phyloP scores from a whole-genome alignment of 2,329 filamentous ascomycete genomes.

The Pseudofabraea citricarpa region DNA sequence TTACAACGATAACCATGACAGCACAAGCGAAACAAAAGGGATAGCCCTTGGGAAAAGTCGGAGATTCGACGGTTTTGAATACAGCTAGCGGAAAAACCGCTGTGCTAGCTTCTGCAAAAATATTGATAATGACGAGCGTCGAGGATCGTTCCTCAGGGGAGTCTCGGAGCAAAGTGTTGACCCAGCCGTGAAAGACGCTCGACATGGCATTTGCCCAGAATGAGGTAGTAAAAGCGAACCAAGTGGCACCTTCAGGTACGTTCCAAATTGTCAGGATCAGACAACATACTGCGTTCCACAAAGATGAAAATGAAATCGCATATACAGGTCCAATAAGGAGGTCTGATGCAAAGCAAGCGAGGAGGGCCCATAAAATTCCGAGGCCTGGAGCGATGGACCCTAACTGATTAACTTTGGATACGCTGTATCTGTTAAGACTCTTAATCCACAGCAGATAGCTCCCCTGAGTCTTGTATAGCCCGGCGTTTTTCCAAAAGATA shows the following conservation, averaged over 20 bases:
- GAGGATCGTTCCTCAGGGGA: not conserved
- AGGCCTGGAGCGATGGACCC: not conserved
- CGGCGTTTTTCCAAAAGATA: not conserved
- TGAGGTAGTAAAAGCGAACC: not conserved
- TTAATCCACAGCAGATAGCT: not conserved
- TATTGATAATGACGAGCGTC: not conserved
- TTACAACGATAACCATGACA: not conserved
- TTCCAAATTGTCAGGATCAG: not conserved
- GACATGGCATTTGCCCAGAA: constrained; percentile 1
- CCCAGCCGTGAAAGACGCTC: not conserved
- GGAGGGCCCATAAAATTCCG: not conserved
- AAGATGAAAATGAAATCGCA: not conserved
- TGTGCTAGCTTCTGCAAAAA: not conserved
- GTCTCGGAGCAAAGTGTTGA: not conserved
- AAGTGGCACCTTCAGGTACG: not conserved
- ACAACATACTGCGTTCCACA: not conserved
- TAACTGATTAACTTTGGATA: not conserved
- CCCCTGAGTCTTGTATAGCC: not conserved
- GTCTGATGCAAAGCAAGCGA: not conserved
- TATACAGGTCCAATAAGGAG: not conserved
- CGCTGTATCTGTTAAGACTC: not conserved
- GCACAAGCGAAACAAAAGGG: not conserved
- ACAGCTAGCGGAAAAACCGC: not conserved
- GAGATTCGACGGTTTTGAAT: not conserved
- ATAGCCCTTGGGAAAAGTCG: not conserved